Evolutionary conservation across 306 rosid species (phyloP), one percentile per base, ranked within the genome.

Genomic region (Amphicarpaea edgeworthii): DNA sequence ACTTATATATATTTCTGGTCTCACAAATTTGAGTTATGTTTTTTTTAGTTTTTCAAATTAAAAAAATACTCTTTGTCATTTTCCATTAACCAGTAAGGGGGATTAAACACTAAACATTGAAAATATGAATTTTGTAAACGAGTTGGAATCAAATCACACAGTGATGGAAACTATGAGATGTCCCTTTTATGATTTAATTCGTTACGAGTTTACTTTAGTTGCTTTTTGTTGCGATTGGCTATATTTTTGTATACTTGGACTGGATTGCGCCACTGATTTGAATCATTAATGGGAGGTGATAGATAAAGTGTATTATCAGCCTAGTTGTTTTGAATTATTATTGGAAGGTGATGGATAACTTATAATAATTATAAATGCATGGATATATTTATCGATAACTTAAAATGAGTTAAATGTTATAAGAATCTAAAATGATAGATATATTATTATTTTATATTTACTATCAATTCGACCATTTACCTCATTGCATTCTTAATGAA

Each of bases 161-260:
- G 21, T 54, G n/a, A 54, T 54, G 15, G 8, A 21, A 21, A 20
- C 1, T 54, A 8, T 20, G 60, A 54, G 59, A 20, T 54, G 60
- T 54, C n/a, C 7, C 30, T 54, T 54, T 20, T 54, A 21, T 54
- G 53, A 46, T n/a, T 46, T 46, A 19, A 54, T 9, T 20, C 6
- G 30, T 54, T 54, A 54, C n/a, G 7, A 9, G 14, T n/a, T n/a
- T n/a, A n/a, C n/a, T 23, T 54, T 54, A 54, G n/a, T 54, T 20
- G 60, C 60, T 20, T 54, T 53, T 54, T 54, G 32, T 54, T 24
- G 60, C n/a, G 14, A 54, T 54, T 54, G 60, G n/a, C 3, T 54
- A 21, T 54, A 9, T 10, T 54, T 54, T 21, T 54, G 60, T 54
- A 20, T 20, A 54, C 24, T 0, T 30, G 34, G 34, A 30, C 34